Evolutionary conservation across 2,329 filamentous ascomycete genomes (phyloP).

Genomic region (Tricladium varicosporioides): DNA sequence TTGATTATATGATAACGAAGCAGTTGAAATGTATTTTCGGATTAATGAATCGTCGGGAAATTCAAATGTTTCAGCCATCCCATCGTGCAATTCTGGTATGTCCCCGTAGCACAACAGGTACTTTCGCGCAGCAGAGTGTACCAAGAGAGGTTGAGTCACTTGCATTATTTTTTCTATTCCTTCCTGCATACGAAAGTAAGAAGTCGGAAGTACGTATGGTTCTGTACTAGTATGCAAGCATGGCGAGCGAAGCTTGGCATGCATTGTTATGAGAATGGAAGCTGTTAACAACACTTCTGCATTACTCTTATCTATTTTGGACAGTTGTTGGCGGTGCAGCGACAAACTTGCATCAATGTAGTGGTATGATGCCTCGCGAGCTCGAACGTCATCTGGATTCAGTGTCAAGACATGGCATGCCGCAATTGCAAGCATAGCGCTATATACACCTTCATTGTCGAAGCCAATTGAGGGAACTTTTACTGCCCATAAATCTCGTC

Average conservation of each 20-base stretch:
- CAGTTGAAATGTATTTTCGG: too few relatives aligned
- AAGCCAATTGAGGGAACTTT: slow-evolving; percentile 10
- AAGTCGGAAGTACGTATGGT: not conserved
- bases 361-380: slow-evolving; percentile 11
- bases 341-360: slow-evolving; percentile 6
- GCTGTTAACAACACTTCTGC: slow-evolving; percentile 3
- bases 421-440: slow-evolving; percentile 8
- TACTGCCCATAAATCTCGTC: slow-evolving; percentile 7
- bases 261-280: not conserved
- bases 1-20: too few relatives aligned
- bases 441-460: slow-evolving; percentile 12
- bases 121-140: too few relatives aligned
- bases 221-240: not conserved
- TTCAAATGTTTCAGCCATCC: too few relatives aligned
- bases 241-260: not conserved
- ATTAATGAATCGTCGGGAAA: too few relatives aligned
- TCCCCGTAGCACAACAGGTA: too few relatives aligned
- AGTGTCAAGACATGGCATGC: slow-evolving; percentile 11
- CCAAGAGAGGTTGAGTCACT: too few relatives aligned
- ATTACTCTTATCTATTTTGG: not conserved
- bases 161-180: too few relatives aligned
- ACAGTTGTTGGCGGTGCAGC: not conserved
- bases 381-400: not conserved
- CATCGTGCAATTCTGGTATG: too few relatives aligned
- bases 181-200: not conserved